Percentiles rank a stretch among this genome's conserved stretches.
phyloP scores from a whole-genome alignment of 176 grass and related monocot species.

The Triticum aestivum region DNA sequence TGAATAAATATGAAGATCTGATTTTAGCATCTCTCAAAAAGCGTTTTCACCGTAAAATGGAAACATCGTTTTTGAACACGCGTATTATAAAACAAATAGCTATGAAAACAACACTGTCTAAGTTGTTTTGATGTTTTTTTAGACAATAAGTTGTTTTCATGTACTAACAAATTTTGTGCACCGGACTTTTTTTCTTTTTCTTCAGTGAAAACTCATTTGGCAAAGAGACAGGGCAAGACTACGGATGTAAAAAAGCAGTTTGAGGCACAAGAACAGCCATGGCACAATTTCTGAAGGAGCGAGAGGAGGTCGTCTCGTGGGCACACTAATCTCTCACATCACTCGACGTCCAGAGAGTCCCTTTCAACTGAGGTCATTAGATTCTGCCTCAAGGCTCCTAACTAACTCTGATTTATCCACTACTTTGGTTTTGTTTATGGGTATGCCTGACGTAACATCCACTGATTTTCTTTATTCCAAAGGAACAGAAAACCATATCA shows the following conservation, averaged over 20 bases:
- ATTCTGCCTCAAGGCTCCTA: slow-evolving; percentile 51
- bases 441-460: neutral
- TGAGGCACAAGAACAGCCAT: neutral
- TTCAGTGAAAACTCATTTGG: neutral
- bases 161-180: neutral
- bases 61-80: neutral
- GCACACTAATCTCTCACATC: slow-evolving; percentile 40
- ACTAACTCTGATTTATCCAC: slow-evolving; percentile 44
- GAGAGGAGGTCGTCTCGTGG: slow-evolving; percentile 6
- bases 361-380: slow-evolving; percentile 36
- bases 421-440: slow-evolving; percentile 35
- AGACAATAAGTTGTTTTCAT: too few relatives aligned
- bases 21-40: neutral
- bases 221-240: neutral
- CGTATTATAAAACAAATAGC: neutral
- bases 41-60: too few relatives aligned
- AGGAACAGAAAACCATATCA: neutral
- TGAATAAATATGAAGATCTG: neutral
- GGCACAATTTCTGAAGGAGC: neutral
- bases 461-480: slow-evolving; percentile 25
- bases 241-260: neutral
- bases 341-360: slow-evolving; percentile 19
- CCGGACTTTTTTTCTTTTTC: too few relatives aligned
- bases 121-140: neutral
- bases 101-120: neutral